Percentiles rank a stretch among this genome's conserved stretches.
Evolutionary conservation across 2,329 filamentous ascomycete species (phyloP).

Genomic region (Pyrenochaeta sp.): DNA sequence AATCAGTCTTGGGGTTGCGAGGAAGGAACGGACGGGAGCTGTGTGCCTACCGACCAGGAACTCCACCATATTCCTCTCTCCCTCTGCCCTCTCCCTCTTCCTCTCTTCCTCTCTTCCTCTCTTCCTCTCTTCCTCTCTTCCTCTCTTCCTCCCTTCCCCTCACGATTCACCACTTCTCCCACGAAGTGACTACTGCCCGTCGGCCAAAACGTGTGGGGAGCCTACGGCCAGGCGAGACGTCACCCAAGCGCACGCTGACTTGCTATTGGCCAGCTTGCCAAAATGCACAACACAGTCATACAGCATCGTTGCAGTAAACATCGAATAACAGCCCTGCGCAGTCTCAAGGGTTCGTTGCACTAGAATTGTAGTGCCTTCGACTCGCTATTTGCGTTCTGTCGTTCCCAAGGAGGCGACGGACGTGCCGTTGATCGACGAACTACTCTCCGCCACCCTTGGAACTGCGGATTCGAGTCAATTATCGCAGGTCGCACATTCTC

Average conservation of each 20-base stretch:
- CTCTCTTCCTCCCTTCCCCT: too few relatives aligned
- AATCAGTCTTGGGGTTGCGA: neutral
- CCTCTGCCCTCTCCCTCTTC: too few relatives aligned
- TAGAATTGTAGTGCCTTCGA: slow-evolving; percentile 16
- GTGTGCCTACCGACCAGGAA: neutral
- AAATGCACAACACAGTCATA: slow-evolving; percentile 41
- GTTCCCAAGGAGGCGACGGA: slow-evolving; percentile 25
- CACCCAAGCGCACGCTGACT: slow-evolving; percentile 12
- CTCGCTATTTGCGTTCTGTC: slow-evolving; percentile 15
- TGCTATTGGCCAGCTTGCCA: slow-evolving; percentile 26
- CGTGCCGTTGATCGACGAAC: slow-evolving; percentile 35
- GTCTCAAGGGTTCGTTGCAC: neutral
- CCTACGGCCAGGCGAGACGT: neutral
- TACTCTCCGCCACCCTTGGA: slow-evolving; percentile 1
- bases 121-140: too few relatives aligned
- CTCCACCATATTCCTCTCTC: neutral
- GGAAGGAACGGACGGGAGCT: neutral
- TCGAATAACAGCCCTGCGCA: neutral
- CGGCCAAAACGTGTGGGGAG: neutral
- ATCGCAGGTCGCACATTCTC: slow-evolving; percentile 29
- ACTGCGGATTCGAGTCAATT: slow-evolving; percentile 23
- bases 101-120: too few relatives aligned
- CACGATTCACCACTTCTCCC: too few relatives aligned
- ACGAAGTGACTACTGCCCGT: too few relatives aligned
- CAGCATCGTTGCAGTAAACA: slow-evolving; percentile 29